Evolutionary conservation across 768 basidiomycete species (phyloP).

Genomic region (Cystofilobasidium ferigula): DNA sequence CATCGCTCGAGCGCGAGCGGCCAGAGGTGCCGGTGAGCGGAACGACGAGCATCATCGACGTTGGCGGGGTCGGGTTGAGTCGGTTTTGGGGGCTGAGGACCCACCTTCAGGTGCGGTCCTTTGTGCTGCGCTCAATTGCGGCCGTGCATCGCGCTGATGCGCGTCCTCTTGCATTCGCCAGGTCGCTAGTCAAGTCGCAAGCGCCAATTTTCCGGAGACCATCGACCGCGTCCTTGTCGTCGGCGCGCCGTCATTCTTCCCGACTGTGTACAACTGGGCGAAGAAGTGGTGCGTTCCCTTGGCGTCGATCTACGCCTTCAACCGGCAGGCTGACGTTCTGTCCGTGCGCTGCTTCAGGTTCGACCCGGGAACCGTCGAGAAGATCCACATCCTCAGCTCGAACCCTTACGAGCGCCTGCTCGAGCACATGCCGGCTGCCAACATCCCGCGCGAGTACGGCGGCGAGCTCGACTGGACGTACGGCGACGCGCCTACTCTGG

Average conservation of each 20-base stretch:
- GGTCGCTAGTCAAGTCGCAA: constrained; percentile 25
- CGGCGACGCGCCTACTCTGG: constrained; percentile 17
- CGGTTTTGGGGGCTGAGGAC: constrained; percentile 22
- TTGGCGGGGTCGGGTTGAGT: constrained; percentile 21
- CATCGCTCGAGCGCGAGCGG: not conserved
- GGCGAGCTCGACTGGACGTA: constrained; percentile 26
- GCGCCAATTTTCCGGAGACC: constrained; percentile 26
- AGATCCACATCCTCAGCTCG: constrained; percentile 24
- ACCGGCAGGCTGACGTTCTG: not conserved
- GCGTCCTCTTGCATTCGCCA: not conserved
- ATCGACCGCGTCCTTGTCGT: constrained; percentile 26
- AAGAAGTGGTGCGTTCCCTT: constrained; percentile 24
- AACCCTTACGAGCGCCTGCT: constrained; percentile 13
- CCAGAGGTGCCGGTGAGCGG: constrained; percentile 11
- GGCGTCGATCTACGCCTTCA: not conserved
- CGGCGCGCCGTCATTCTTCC: constrained; percentile 27
- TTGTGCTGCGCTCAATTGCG: not conserved
- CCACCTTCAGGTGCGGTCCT: constrained; percentile 18
- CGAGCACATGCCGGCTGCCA: constrained; percentile 15
- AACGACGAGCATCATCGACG: constrained; percentile 25
- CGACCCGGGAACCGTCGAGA: constrained; percentile 24
- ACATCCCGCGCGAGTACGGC: constrained; percentile 25
- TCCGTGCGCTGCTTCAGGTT: not conserved
- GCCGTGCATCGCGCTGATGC: not conserved
- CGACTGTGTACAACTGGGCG: constrained; percentile 26